Conservation (phyloP, 169 alveolate genomes). For the Plasmodium inui region DNA sequence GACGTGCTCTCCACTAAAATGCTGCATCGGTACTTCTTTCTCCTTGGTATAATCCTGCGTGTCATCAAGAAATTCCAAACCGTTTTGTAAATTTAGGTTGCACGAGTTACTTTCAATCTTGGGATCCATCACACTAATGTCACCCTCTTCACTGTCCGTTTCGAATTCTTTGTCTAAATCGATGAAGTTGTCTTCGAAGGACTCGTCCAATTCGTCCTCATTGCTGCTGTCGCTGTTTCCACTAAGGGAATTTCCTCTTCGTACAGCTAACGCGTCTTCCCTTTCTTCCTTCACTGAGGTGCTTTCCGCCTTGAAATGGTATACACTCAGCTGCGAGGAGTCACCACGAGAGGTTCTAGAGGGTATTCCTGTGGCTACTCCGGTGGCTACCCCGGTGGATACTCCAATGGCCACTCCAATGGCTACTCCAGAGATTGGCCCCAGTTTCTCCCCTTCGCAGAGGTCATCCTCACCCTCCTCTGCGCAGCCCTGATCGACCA, state of each 20-base stretch:
- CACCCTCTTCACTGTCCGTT: constrained; percentile 42
- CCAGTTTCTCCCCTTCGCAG: background rate
- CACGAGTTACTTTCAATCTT: background rate
- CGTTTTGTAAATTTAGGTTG: background rate
- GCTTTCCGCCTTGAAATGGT: background rate
- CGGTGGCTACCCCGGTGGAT: background rate
- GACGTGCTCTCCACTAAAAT: background rate
- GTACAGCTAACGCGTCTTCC: background rate
- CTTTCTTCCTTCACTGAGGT: background rate
- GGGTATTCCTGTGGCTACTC: background rate
- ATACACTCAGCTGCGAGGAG: background rate
- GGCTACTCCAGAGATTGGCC: background rate
- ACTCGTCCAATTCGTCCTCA: background rate
- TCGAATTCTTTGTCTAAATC: constrained; percentile 68
- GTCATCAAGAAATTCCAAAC: constrained; percentile 7
- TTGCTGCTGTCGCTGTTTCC: background rate
- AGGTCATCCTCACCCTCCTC: background rate
- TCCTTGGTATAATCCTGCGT: background rate
- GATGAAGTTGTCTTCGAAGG: constrained; percentile 22
- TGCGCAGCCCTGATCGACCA: background rate
- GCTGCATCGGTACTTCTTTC: background rate
- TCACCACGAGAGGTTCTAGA: background rate
- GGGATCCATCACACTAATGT: background rate
- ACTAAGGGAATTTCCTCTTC: background rate
- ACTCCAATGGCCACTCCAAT: background rate